A percentile compares a stretch with the other conserved stretches of the same genome.
Evolutionary conservation across 148 eudicot genomes (phyloP).

Genomic region (Vaccinium macrocarpon): DNA sequence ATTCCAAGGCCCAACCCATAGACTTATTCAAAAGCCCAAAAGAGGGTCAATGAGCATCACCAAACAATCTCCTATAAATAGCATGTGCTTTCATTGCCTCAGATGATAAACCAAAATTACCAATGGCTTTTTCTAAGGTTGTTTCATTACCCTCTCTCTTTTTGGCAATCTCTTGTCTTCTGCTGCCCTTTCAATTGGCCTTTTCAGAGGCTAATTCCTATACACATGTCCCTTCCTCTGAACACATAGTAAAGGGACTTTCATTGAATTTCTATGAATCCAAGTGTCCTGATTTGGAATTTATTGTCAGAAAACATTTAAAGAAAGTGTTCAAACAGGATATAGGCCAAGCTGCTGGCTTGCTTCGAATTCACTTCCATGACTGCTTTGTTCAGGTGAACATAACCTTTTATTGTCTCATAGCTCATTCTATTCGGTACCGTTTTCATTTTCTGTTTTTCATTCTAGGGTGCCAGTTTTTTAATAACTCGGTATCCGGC

Average conservation of each 20-base stretch:
- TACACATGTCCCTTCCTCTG: neutral
- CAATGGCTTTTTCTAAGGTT: conserved; percentile 7
- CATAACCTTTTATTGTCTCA: neutral
- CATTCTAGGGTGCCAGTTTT: too few relatives aligned
- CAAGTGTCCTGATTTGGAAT: conserved; percentile 23
- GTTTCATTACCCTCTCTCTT: conserved; percentile 10
- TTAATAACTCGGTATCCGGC: too few relatives aligned
- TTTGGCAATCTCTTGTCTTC: conserved; percentile 11
- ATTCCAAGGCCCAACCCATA: neutral
- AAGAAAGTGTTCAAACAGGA: conserved; percentile 24
- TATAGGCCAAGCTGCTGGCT: conserved; percentile 25
- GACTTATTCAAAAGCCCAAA: neutral
- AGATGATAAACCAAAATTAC: neutral
- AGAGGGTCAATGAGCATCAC: neutral
- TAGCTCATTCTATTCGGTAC: too few relatives aligned
- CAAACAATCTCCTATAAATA: neutral
- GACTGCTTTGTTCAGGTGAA: conserved; percentile 34
- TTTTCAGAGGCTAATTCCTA: conserved; percentile 15
- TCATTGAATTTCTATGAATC: conserved; percentile 22
- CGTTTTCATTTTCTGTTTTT: too few relatives aligned
- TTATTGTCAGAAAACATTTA: conserved; percentile 21
- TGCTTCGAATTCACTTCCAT: conserved; percentile 32
- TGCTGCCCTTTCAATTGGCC: neutral
- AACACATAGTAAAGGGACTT: conserved; percentile 20
- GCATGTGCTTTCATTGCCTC: neutral